Percentiles rank a stretch among this genome's conserved stretches.
Evolutionary conservation across 2,329 filamentous ascomycete species (phyloP).

Genomic region (Parasarocladium wereldwijsianum): DNA sequence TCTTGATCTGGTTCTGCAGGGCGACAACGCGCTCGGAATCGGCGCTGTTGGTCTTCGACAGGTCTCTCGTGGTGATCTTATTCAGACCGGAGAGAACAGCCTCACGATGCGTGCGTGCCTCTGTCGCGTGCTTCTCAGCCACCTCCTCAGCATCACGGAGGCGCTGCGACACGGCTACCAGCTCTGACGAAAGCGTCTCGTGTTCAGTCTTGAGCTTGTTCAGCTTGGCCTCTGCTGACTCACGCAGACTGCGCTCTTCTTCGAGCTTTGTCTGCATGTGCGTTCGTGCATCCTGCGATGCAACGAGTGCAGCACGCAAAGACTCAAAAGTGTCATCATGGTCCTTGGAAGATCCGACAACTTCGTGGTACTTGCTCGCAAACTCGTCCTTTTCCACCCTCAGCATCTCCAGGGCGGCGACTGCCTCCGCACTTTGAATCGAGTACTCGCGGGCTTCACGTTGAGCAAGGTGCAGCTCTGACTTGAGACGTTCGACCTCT

Average conservation of each 20-base stretch:
- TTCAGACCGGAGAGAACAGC: constrained; percentile 74
- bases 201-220: constrained; percentile 67
- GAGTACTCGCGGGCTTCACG: constrained; percentile 68
- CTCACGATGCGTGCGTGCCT: constrained; percentile 72
- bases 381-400: constrained; percentile 76
- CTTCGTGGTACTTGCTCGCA: constrained; percentile 51
- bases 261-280: constrained; percentile 69
- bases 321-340: constrained; percentile 58
- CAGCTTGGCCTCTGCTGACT: constrained; percentile 63
- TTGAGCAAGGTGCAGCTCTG: constrained; percentile 70
- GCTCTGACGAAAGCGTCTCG: constrained; percentile 63
- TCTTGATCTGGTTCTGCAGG: constrained; percentile 65
- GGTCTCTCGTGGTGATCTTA: constrained; percentile 46
- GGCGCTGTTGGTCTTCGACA: constrained; percentile 28
- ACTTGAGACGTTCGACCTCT: constrained; percentile 73
- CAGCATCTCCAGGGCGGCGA: constrained; percentile 60
- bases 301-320: constrained; percentile 61
- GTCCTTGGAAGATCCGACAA: constrained; percentile 50
- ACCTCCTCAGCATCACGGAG: constrained; percentile 78
- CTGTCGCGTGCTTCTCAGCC: constrained; percentile 71
- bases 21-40: constrained; percentile 54
- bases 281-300: constrained; percentile 62
- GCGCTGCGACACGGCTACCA: constrained; percentile 59
- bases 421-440: constrained; percentile 61
- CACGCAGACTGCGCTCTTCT: constrained; percentile 65